phyloP scores from a whole-genome alignment of 2,329 filamentous ascomycete species.

The Xylariaceae sp. region DNA sequence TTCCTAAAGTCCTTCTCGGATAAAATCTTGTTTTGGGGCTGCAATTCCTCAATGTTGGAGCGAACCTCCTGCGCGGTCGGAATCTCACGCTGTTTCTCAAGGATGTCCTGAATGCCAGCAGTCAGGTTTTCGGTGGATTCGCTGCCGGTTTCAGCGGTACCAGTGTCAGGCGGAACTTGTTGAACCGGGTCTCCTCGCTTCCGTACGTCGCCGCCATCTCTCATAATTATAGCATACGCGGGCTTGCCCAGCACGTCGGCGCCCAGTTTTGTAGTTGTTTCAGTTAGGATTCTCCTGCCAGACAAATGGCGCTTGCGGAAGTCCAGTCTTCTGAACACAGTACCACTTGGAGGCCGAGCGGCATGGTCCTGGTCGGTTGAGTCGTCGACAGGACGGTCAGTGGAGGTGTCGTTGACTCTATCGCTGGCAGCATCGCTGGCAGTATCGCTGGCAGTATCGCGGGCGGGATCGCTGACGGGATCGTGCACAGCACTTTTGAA shows the following conservation, averaged over 20 bases:
- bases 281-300: conserved; percentile 26
- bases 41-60: conserved; percentile 47
- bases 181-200: conserved; percentile 13
- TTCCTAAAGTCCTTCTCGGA: conserved; percentile 39
- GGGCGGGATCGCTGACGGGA: not conserved
- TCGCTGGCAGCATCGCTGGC: not conserved
- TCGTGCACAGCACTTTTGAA: not conserved
- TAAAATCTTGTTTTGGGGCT: conserved; percentile 41
- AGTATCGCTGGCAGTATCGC: not conserved
- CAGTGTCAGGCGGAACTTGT: too few species aligned
- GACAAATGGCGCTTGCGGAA: conserved; percentile 23
- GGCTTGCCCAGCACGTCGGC: conserved; percentile 37
- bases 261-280: conserved; percentile 26
- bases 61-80: conserved; percentile 36
- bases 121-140: conserved; percentile 21
- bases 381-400: not conserved
- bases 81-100: conserved; percentile 29
- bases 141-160: not conserved
- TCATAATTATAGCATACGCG: conserved; percentile 47
- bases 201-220: conserved; percentile 28
- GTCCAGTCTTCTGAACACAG: conserved; percentile 8
- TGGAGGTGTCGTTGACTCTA: not conserved
- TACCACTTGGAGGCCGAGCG: not conserved
- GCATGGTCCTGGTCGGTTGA: not conserved
- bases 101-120: conserved; percentile 34